A percentile compares a stretch with the other conserved stretches of the same genome.
Evolutionary conservation across 2,329 filamentous ascomycete genomes (phyloP).

Genomic region (Aspergillus sclerotialis): DNA sequence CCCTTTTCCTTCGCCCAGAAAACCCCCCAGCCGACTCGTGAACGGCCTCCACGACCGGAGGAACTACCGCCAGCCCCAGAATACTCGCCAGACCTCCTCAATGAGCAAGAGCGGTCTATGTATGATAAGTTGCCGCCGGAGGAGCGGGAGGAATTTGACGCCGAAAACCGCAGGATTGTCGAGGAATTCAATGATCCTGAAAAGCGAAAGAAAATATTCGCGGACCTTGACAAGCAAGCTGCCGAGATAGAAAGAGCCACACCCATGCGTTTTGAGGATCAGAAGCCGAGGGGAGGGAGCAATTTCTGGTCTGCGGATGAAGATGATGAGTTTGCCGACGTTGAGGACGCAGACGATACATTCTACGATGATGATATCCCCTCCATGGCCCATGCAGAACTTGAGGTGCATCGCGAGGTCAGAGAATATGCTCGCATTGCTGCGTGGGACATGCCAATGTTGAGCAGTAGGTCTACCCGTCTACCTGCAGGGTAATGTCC

Average conservation of each 20-base stretch:
- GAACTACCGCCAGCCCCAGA: conserved; percentile 25
- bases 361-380: conserved; percentile 75
- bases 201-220: conserved; percentile 20
- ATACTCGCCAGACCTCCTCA: conserved; percentile 30
- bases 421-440: conserved; percentile 80
- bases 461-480: conserved; percentile 60
- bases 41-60: conserved; percentile 20
- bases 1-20: conserved; percentile 25
- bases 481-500: conserved; percentile 7
- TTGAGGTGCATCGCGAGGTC: conserved; percentile 82
- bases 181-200: conserved; percentile 31
- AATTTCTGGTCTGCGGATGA: conserved; percentile 42
- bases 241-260: conserved; percentile 24
- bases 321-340: conserved; percentile 35
- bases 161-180: conserved; percentile 27
- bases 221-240: conserved; percentile 26
- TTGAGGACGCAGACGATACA: conserved; percentile 50
- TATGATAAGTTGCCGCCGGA: conserved; percentile 33
- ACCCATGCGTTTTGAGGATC: conserved; percentile 23
- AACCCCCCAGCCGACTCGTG: conserved; percentile 21
- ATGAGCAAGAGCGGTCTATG: conserved; percentile 27
- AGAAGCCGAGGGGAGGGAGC: conserved; percentile 10
- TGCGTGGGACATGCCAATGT: conserved; percentile 91
- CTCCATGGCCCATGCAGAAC: conserved; percentile 72
- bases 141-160: conserved; percentile 29